Evolutionary conservation across 176 grass and related monocot species (phyloP).

Genomic region (Bonia amplexicaulis): DNA sequence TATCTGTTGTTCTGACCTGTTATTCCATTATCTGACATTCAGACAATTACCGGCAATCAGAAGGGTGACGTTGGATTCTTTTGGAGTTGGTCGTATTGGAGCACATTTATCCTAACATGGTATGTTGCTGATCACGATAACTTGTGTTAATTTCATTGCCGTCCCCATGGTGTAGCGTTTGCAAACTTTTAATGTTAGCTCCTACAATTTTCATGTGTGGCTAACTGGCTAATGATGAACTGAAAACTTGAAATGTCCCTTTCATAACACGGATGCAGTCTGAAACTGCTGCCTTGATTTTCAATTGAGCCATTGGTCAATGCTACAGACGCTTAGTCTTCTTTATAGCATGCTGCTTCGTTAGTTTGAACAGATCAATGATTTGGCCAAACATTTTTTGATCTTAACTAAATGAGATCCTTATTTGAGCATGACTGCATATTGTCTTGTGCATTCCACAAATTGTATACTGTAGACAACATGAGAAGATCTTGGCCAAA

Average conservation of each 20-base stretch:
- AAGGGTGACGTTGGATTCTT: conserved; percentile 79
- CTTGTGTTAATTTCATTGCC: neutral
- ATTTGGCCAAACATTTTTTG: conserved; percentile 2
- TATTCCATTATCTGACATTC: conserved; percentile 7
- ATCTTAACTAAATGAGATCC: neutral
- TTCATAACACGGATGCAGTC: neutral
- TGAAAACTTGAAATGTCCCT: conserved; percentile 22
- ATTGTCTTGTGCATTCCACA: neutral
- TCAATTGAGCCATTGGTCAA: neutral
- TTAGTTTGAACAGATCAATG: neutral
- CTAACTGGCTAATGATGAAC: neutral
- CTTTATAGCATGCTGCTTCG: neutral
- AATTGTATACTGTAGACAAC: neutral
- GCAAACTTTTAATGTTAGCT: neutral
- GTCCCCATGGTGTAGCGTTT: neutral
- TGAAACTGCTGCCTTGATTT: neutral
- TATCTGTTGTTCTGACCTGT: neutral
- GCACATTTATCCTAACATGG: conserved; percentile 90
- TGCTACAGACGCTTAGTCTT: neutral
- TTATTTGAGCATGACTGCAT: conserved; percentile 1
- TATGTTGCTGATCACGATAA: conserved; percentile 12
- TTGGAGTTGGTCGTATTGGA: conserved; percentile 98
- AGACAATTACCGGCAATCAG: conserved; percentile 66
- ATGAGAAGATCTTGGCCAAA: neutral
- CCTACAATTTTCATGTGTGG: neutral